These are phyloP conservation scores for Lactarius pseudohatsudake DNA, from an alignment of 768 basidiomycete genomes.

Conservation along the genomic window DNA sequence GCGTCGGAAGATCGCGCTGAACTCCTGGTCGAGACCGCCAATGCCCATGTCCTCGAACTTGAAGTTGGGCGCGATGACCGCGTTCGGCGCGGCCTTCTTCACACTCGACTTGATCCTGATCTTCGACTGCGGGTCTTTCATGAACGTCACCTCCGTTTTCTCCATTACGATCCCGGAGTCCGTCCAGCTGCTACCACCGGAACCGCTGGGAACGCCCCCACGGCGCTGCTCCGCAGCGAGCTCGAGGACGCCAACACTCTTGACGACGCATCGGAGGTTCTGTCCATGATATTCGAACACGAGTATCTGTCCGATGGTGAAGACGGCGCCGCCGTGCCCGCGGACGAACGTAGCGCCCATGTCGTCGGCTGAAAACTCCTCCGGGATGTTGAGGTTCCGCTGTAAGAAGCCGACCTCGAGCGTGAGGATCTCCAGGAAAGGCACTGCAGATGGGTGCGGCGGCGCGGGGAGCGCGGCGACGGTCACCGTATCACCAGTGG, in stretches of 20 bases:
- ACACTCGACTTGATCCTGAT: constrained; percentile 93
- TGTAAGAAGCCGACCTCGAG: constrained; percentile 71
- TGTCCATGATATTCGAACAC: constrained; percentile 89
- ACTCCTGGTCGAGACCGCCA: constrained; percentile 94
- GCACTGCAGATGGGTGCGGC: constrained; percentile 47
- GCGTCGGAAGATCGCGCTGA: constrained; percentile 94
- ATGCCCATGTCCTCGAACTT: constrained; percentile 99
- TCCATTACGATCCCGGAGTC: constrained; percentile 79
- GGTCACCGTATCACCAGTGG: constrained; percentile 71
- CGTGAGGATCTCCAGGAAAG: constrained; percentile 77
- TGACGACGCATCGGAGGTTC: constrained; percentile 70
- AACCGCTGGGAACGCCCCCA: constrained; percentile 34
- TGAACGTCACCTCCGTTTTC: constrained; percentile 86
- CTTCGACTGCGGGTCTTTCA: constrained; percentile 75
- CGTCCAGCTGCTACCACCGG: constrained; percentile 20
- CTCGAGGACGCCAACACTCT: constrained; percentile 57
- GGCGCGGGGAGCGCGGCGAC: constrained; percentile 57
- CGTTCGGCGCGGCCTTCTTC: constrained; percentile 91
- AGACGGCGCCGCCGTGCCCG: constrained; percentile 69
- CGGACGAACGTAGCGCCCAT: constrained; percentile 73
- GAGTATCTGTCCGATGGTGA: constrained; percentile 66
- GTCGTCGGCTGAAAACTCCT: constrained; percentile 86
- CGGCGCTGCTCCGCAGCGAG: constrained; percentile 60
- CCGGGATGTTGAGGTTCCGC: constrained; percentile 52
- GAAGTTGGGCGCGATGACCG: constrained; percentile 96